phyloP scores from a whole-genome alignment of 257 asterid species.

The Fraxinus quadrangulata region DNA sequence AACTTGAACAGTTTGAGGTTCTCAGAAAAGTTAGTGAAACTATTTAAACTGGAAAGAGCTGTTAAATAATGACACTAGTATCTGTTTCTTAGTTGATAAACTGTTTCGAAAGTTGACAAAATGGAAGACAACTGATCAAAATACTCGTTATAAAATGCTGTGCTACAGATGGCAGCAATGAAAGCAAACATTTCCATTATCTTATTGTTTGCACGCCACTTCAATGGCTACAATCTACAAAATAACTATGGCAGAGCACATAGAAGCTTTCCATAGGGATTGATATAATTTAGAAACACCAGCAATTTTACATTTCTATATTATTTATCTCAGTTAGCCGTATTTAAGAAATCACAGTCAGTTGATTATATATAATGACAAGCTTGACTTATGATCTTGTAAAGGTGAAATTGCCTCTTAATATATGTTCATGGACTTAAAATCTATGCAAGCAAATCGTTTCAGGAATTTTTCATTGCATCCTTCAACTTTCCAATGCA shows the following conservation, averaged over 20 bases:
- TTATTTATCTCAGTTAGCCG: neutral
- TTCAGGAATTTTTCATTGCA: neutral
- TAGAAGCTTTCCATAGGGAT: neutral
- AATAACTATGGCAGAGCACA: neutral
- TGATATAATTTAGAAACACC: neutral
- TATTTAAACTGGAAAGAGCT: neutral
- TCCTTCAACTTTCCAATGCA: neutral
- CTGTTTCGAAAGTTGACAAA: neutral
- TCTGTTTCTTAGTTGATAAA: neutral
- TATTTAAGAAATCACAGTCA: neutral
- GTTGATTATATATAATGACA: too few species aligned
- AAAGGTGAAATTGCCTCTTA: neutral
- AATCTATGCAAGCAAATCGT: neutral
- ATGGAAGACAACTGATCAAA: neutral
- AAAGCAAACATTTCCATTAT: neutral
- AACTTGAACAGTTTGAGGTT: neutral
- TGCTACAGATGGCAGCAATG: neutral
- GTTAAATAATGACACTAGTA: neutral
- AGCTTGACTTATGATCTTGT: neutral
- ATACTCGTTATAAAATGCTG: neutral
- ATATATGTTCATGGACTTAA: neutral
- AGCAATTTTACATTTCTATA: too few species aligned
- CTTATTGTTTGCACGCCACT: neutral
- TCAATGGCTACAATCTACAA: neutral
- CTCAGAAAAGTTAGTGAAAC: neutral